Evolutionary conservation across 1,139 yeast genomes (phyloP), one percentile per base, ranked within the genome.

Genomic region (Scheffersomyces illinoinensis): DNA sequence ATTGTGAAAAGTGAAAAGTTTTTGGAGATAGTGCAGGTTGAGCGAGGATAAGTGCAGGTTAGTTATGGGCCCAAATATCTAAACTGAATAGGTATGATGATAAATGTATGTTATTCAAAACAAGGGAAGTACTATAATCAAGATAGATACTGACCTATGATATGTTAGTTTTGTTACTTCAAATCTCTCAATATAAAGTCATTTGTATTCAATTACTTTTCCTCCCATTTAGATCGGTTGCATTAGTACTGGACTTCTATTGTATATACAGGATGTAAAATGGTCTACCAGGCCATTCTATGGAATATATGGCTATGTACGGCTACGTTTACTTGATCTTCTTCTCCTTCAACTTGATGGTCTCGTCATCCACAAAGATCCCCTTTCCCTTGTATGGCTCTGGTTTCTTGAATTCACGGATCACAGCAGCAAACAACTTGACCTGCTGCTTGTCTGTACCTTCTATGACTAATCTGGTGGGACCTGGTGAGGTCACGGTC

Each of bases 351-450:
- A 93, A 83, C 73, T 87, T 89, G 73, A 95, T 89, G 57, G 96
- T 93, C 77, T 95, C 98, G 69, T 88, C 90, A 74, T 93, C 91
- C 57, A 96, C 90, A 71, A 90, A 96, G 58, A 96, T 90, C 70
- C 99, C 99, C 76, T 96, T 96, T 71, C 99, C 99, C 77, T 96
- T 96, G 76, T 96, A 96, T 50, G 98, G 98, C 77, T 96, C 99
- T 50, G 99, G 99, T 62, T 96, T 96, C 74, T 92, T 91, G 80
- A 86, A 86, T 67, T 86, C 87, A 74, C 99, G 88, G 65, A 96
- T 84, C 59, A 87, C 85, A 21, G 97, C 97, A 20, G 99, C 99
- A 74, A 92, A 91, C 61, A 89, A 83, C 69, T 88, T 90, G 51
- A 96, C 95, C 70, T 89, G 89, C 74, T 93, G 97, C 75, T 91